Evolutionary conservation across 805 yeast genomes (phyloP).

Genomic region (Geotrichum ghanense): DNA sequence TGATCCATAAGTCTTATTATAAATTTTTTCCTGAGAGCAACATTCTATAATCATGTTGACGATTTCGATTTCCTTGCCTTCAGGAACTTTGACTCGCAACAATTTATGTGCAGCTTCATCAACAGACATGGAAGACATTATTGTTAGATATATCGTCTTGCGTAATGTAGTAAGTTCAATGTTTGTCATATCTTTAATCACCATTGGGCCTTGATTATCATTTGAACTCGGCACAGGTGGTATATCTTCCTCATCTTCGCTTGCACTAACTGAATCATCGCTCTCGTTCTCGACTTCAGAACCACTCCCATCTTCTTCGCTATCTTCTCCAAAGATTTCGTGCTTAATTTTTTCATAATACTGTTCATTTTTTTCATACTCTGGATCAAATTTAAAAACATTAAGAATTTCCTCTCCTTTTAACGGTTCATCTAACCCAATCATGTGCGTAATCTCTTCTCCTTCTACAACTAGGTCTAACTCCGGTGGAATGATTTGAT

Average conservation of each 20-base stretch:
- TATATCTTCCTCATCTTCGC: not conserved
- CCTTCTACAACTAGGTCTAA: conserved; percentile 54
- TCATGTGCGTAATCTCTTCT: conserved; percentile 44
- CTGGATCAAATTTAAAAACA: conserved; percentile 38
- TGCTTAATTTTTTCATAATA: conserved; percentile 32
- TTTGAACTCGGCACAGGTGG: not conserved
- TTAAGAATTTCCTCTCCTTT: conserved; percentile 38
- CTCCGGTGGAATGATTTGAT: conserved; percentile 31
- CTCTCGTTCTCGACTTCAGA: conserved; percentile 7
- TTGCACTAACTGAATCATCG: conserved; percentile 7
- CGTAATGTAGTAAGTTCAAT: conserved; percentile 52
- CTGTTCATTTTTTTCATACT: conserved; percentile 39
- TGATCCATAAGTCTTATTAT: conserved; percentile 74
- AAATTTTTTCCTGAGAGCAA: conserved; percentile 77
- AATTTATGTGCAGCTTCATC: conserved; percentile 91
- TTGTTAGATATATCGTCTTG: conserved; percentile 65
- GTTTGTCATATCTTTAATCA: conserved; percentile 59
- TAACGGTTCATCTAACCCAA: conserved; percentile 42
- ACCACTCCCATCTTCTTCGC: conserved; percentile 13
- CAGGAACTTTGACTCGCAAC: conserved; percentile 32
- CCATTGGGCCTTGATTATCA: conserved; percentile 8
- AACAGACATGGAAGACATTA: conserved; percentile 83
- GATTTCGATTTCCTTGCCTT: conserved; percentile 31
- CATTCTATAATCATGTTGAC: conserved; percentile 68
- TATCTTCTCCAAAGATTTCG: conserved; percentile 36